phyloP scores from a whole-genome alignment of 2,329 filamentous ascomycete species.

The Cladosporium sp. region DNA sequence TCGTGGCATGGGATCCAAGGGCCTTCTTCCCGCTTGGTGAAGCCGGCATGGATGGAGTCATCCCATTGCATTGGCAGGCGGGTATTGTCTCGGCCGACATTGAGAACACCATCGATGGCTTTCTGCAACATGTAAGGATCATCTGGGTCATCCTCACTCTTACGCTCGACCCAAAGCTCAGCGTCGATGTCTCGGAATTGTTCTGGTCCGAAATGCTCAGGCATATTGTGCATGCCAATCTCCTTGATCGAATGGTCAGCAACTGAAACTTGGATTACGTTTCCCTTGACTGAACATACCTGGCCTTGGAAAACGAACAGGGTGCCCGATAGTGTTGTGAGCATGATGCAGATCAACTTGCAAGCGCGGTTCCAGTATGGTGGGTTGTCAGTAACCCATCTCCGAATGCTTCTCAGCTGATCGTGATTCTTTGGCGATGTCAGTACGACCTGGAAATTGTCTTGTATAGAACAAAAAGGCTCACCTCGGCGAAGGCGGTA shows the following conservation, averaged over 20 bases:
- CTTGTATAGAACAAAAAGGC: background rate
- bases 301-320: conserved; percentile 70
- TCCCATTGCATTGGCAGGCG: conserved; percentile 74
- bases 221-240: conserved; percentile 66
- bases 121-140: conserved; percentile 33
- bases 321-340: conserved; percentile 62
- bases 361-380: conserved; percentile 51
- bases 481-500: conserved; percentile 17
- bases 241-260: conserved; percentile 40
- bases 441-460: conserved; percentile 28
- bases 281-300: conserved; percentile 1
- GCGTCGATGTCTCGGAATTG: conserved; percentile 19
- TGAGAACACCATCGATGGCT: conserved; percentile 53
- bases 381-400: conserved; percentile 20
- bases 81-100: conserved; percentile 67
- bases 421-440: conserved; percentile 66
- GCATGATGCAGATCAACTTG: conserved; percentile 61
- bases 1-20: conserved; percentile 74
- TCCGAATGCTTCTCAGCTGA: conserved; percentile 59
- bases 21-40: conserved; percentile 52
- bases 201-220: conserved; percentile 52
- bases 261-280: background rate
- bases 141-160: conserved; percentile 62
- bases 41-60: conserved; percentile 59
- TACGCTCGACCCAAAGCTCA: conserved; percentile 50